Evolutionary conservation across 2,329 filamentous ascomycete genomes (phyloP).

Genomic region (Ophiostoma triangulosporum): DNA sequence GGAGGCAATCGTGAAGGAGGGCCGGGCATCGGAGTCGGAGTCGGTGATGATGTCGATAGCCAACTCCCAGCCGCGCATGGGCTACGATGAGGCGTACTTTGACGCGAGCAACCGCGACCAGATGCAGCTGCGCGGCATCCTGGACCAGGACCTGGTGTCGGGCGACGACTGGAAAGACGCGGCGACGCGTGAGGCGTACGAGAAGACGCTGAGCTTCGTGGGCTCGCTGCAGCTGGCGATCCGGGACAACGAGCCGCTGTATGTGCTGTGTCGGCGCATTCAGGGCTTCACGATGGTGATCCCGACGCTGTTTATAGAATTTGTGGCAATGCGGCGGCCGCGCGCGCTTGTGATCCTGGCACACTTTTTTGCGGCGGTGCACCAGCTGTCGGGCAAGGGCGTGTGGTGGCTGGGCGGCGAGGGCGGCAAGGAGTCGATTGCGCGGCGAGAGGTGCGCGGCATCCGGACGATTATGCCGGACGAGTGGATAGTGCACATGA

Average conservation of each 20-base stretch:
- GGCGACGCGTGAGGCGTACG: constrained; percentile 17
- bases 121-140: constrained; percentile 12
- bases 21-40: constrained; percentile 5
- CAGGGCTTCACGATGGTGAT: constrained; percentile 18
- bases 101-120: constrained; percentile 13
- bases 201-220: constrained; percentile 18
- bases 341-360: constrained; percentile 18
- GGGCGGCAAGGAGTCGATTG: constrained; percentile 11
- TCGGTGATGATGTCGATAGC: constrained; percentile 13
- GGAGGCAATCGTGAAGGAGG: constrained; percentile 12
- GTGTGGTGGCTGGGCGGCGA: constrained; percentile 18
- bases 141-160: constrained; percentile 13
- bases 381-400: constrained; percentile 10
- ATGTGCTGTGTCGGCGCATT: constrained; percentile 17
- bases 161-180: constrained; percentile 15
- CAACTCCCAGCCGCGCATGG: constrained; percentile 15
- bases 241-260: constrained; percentile 19
- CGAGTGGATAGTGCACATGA: constrained; percentile 16
- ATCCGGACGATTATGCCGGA: constrained; percentile 14
- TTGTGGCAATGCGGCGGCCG: constrained; percentile 15
- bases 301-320: constrained; percentile 15
- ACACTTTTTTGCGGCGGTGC: constrained; percentile 17
- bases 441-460: constrained; percentile 17
- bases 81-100: constrained; percentile 18
- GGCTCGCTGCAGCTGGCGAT: constrained; percentile 17